Base-by-base conservation (phyloP, 306 rosid species). In the Clitoria ternatea region DNA sequence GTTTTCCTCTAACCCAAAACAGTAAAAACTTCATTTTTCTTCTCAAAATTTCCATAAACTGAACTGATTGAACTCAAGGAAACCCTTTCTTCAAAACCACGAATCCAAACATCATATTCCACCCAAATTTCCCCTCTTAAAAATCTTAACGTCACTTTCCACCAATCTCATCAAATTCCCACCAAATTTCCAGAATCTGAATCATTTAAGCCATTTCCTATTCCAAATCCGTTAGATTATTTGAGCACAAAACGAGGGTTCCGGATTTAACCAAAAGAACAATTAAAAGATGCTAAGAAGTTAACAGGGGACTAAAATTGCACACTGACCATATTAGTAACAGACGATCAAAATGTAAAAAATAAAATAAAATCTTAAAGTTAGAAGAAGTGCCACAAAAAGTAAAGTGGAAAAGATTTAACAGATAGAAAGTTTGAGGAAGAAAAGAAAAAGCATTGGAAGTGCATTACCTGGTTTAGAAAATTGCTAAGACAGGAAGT, bases 381-480 rank as follows among this genome's bases (percentile, higher is more conserved):
- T 18, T 6, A 35, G 2, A 47, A 24, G 3, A 30, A 24, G 62
- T 3, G n/a, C 13, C 9, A n/a, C 14, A 40, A 42, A 44, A 54
- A 26, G 8, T 6, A 13, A 22, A 2, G 20, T 17, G 2, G 7
- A 11, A 24, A 53, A 40, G 4, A 40, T 62, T 39, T 5, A n/a
- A 15, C 17, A 65, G 30, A 8, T 0, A 24, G 20, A 14, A 17
- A 24, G 6, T 26, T 20, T 50, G 9, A 37, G 8, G 19, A 35
- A 39, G 12, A 54, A 1, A 0, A 30, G 7, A 72, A 39, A 17
- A 26, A 10, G 44, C 45, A 71, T 64, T 9, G 33, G 17, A 66
- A 56, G 49, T 56, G 66, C 72, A 72, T 75, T 72, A 85, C 98
- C 96, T 76, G 91, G 49, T 86, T 81, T 6, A 90, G 55, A 52